phyloP scores from a whole-genome alignment of 768 basidiomycete genomes.

The Rhodotorula babjevae region DNA sequence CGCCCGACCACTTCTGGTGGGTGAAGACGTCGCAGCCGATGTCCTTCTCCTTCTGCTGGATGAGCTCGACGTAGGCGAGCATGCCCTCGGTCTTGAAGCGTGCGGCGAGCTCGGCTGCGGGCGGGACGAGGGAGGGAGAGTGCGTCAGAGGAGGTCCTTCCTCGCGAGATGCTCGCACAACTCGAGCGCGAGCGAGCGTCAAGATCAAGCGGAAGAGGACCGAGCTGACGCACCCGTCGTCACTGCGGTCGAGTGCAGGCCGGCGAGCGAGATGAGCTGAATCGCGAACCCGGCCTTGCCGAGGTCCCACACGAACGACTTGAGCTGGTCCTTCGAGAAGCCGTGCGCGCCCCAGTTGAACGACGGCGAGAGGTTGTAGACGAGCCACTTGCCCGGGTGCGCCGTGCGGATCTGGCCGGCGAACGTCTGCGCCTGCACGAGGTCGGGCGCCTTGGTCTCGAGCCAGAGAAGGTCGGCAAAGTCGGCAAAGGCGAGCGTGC shows the following conservation, averaged over 20 bases:
- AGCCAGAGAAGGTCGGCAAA: conserved; percentile 88
- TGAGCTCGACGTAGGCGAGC: conserved; percentile 95
- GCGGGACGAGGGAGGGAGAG: too few relatives aligned
- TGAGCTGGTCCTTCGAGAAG: conserved; percentile 77
- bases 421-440: conserved; percentile 72
- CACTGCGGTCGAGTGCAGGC: conserved; percentile 80
- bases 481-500: conserved; percentile 71
- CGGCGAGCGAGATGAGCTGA: conserved; percentile 88
- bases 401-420: conserved; percentile 67
- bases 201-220: neutral
- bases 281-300: conserved; percentile 94
- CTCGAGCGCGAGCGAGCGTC: too few relatives aligned
- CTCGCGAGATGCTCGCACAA: too few relatives aligned
- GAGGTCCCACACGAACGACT: conserved; percentile 82
- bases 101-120: conserved; percentile 64
- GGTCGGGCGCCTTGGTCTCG: conserved; percentile 82
- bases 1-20: conserved; percentile 93
- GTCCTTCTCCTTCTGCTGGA: conserved; percentile 88
- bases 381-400: conserved; percentile 78
- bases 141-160: neutral
- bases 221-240: conserved; percentile 57
- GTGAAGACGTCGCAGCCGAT: conserved; percentile 92
- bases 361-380: conserved; percentile 88
- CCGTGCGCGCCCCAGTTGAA: conserved; percentile 69
- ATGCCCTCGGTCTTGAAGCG: conserved; percentile 86